phyloP scores from a whole-genome alignment of 1,139 yeast species.

The Geotrichum phurueaensis region DNA sequence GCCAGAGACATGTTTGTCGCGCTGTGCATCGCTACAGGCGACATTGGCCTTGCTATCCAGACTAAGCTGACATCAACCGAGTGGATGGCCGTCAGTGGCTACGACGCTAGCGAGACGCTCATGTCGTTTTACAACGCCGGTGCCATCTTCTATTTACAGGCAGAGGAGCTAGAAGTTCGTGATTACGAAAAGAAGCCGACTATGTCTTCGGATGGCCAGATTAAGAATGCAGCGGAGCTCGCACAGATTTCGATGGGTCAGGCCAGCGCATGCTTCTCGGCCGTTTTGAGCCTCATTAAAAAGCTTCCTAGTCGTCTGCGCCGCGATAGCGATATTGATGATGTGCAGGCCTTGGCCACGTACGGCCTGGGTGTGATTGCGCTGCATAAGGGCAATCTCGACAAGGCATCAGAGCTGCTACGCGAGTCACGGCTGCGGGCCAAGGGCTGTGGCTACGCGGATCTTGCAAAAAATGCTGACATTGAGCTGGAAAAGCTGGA shows the following conservation, averaged over 20 bases:
- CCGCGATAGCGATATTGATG: constrained; percentile 45
- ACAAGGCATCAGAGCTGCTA: constrained; percentile 55
- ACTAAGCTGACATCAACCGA: constrained; percentile 63
- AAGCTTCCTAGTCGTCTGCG: constrained; percentile 43
- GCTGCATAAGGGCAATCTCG: constrained; percentile 50
- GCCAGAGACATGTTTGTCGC: constrained; percentile 69
- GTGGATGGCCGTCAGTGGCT: constrained; percentile 68
- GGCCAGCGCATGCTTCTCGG: constrained; percentile 23
- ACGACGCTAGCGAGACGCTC: constrained; percentile 58
- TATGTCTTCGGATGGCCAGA: constrained; percentile 29
- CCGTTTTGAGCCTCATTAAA: constrained; percentile 50
- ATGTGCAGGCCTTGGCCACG: constrained; percentile 71
- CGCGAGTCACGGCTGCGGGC: constrained; percentile 71
- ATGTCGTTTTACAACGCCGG: constrained; percentile 66
- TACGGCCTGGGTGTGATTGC: constrained; percentile 81
- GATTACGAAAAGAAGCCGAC: constrained; percentile 32
- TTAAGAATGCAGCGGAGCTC: constrained; percentile 5
- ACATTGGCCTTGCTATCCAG: constrained; percentile 54
- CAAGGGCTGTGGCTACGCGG: constrained; percentile 58
- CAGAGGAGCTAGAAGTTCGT: constrained; percentile 57
- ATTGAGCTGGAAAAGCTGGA: constrained; percentile 52
- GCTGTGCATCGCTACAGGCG: constrained; percentile 60
- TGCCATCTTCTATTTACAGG: constrained; percentile 62
- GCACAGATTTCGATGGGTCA: constrained; percentile 9
- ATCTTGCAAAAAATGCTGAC: constrained; percentile 60